A percentile compares a stretch with the other conserved stretches of the same genome.
Evolutionary conservation across 331 rosid species (phyloP).

Genomic region (Quercus phellos): DNA sequence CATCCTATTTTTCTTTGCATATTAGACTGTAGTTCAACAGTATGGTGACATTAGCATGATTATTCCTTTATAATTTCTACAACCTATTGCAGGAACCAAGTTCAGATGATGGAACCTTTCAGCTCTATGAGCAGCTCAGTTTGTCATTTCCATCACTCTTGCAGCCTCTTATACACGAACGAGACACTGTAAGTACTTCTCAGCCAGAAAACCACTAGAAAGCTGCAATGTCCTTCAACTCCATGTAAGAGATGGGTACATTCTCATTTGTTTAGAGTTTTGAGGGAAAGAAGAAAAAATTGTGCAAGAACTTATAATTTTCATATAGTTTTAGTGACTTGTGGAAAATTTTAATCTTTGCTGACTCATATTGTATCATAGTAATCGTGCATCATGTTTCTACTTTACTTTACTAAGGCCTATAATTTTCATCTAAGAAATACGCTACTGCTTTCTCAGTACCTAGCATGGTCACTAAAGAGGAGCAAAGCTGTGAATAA

Average conservation of each 20-base stretch:
- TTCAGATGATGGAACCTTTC: conserved; percentile 46
- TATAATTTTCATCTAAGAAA: neutral
- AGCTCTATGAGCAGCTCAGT: conserved; percentile 75
- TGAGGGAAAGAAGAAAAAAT: neutral
- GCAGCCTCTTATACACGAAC: conserved; percentile 81
- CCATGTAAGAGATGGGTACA: neutral
- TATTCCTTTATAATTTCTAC: neutral
- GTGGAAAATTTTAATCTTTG: neutral
- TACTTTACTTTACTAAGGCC: neutral
- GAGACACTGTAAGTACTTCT: conserved; percentile 61
- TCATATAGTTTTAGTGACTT: neutral
- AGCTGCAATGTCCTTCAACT: neutral
- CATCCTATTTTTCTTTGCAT: neutral
- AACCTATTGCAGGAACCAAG: conserved; percentile 46
- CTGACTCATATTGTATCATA: neutral
- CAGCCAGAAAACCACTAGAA: neutral
- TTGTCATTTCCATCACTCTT: conserved; percentile 71
- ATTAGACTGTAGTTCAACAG: neutral
- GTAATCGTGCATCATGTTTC: neutral
- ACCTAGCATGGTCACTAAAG: conserved; percentile 89
- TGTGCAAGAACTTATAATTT: neutral
- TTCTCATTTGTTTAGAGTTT: neutral
- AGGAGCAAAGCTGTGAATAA: conserved; percentile 87
- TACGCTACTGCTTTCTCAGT: conserved; percentile 38
- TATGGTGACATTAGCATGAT: neutral